Conservation (phyloP, 306 rosid genomes). For the Quercus glauca region DNA sequence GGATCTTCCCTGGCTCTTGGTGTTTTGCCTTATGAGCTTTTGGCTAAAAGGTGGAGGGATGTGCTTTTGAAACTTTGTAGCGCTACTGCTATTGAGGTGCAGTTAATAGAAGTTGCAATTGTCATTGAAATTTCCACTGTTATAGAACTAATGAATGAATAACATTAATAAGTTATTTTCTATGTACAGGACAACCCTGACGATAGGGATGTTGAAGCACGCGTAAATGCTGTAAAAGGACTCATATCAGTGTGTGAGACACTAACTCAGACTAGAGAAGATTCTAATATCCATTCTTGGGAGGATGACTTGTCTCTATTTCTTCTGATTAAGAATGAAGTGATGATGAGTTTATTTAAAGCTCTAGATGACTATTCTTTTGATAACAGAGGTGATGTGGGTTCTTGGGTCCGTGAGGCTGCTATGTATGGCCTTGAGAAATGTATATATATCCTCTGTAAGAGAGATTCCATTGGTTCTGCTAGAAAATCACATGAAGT, state of each 20-base stretch:
- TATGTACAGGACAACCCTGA: conserved; percentile 74
- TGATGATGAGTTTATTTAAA: too few species aligned
- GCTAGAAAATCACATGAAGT: conserved; percentile 33
- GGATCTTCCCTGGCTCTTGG: conserved; percentile 91
- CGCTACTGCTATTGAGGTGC: conserved; percentile 80
- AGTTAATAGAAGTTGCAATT: conserved; percentile 6
- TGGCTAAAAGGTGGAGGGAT: conserved; percentile 74
- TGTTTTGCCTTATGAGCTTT: conserved; percentile 65
- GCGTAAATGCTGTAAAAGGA: conserved; percentile 92
- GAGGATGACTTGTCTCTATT: conserved; percentile 53
- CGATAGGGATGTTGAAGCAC: conserved; percentile 91
- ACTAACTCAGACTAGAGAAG: conserved; percentile 44
- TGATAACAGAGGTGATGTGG: conserved; percentile 97
- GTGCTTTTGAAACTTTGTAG: conserved; percentile 74
- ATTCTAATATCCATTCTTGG: conserved; percentile 26
- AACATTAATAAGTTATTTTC: conserved; percentile 1
- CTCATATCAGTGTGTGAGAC: conserved; percentile 82
- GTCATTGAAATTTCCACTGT: conserved; percentile 18
- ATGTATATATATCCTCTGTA: conserved; percentile 79
- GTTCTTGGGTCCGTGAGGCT: conserved; percentile 99
- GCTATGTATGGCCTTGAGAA: conserved; percentile 86
- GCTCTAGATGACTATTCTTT: conserved; percentile 94
- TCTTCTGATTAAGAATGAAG: conserved; percentile 64
- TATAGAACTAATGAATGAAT: conserved; percentile 9
- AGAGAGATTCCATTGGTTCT: conserved; percentile 40